Evolutionary conservation across 345 rosid genomes (phyloP).

Genomic region (Microcos paniculata): DNA sequence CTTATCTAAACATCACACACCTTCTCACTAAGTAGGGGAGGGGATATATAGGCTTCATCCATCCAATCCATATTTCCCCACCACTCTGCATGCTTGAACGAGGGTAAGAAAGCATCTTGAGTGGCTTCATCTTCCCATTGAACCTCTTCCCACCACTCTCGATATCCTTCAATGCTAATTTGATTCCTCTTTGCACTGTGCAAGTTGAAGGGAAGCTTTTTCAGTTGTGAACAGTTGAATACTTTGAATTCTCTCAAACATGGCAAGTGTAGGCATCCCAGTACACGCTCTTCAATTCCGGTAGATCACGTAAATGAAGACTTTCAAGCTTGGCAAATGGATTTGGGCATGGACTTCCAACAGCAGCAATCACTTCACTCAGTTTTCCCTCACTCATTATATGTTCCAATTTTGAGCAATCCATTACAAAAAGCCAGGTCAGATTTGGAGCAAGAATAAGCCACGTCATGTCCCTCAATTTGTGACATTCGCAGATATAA

Average conservation of each 20-base stretch:
- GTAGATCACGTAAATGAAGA: no score
- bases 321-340: no score
- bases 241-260: background rate
- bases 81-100: no score
- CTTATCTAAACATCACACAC: no score
- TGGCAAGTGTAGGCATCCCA: background rate
- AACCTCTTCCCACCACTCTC: constrained; percentile 10
- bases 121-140: constrained; percentile 22
- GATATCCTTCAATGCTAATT: constrained; percentile 13
- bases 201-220: constrained; percentile 17
- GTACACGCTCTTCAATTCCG: constrained; percentile 4
- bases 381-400: no score
- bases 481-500: no score
- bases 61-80: no score
- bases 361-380: no score
- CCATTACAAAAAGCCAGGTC: constrained; percentile 6
- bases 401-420: background rate
- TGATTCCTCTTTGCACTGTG: background rate
- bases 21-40: no score
- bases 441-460: background rate
- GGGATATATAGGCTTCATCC: no score
- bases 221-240: background rate
- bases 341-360: background rate
- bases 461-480: background rate
- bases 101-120: background rate